phyloP scores from a whole-genome alignment of 305 asterid species.

The Euphrasia arctica region DNA sequence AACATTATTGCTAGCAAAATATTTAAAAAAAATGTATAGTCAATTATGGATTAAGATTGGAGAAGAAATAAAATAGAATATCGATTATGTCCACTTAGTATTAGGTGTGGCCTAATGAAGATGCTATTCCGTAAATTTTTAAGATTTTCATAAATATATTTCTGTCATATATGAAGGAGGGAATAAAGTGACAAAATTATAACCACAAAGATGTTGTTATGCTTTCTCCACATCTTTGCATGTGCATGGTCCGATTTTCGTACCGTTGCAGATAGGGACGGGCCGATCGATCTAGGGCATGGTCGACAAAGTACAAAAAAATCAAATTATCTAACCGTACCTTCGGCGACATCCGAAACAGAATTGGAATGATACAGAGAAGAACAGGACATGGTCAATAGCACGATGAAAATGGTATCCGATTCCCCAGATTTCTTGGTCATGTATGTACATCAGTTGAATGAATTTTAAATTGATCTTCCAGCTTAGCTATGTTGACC shows the following conservation, averaged over 20 bases:
- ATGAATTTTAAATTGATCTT: too few species aligned
- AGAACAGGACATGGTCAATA: neutral
- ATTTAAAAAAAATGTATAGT: constrained; percentile 12
- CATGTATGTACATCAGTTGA: too few species aligned
- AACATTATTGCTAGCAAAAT: neutral
- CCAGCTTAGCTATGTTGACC: too few species aligned
- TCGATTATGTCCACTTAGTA: constrained; percentile 31
- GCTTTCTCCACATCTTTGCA: constrained; percentile 13
- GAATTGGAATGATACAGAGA: neutral
- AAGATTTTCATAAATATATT: constrained; percentile 3
- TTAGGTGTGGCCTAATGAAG: constrained; percentile 14
- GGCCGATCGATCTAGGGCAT: neutral
- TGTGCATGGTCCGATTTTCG: neutral
- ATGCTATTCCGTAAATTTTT: constrained; percentile 22
- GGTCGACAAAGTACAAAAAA: neutral
- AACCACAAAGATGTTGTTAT: constrained; percentile 24
- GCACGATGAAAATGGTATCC: too few species aligned
- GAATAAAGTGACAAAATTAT: neutral
- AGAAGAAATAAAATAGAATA: constrained; percentile 7
- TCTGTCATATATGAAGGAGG: constrained; percentile 30
- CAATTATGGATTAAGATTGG: constrained; percentile 31
- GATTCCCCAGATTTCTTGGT: too few species aligned
- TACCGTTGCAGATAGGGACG: neutral
- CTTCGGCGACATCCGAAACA: neutral
- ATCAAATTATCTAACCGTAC: neutral